Base-by-base conservation (phyloP, 164 flowering plant genomes). In the Annona squamosa region DNA sequence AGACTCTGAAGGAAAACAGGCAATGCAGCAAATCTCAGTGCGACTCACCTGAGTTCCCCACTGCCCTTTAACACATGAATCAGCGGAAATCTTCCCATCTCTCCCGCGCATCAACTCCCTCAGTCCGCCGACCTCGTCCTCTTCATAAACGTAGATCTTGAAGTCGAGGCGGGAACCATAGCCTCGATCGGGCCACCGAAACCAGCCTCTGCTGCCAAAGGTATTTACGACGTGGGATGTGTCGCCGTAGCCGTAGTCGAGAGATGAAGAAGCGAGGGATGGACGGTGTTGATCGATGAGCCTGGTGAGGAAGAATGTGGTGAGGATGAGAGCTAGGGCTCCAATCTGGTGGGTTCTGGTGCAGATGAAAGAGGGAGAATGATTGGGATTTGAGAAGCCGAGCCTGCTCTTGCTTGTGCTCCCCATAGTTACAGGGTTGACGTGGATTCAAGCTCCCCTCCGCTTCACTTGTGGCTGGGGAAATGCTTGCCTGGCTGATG, bases 41-140 rank as follows among this genome's bases (percentile, higher is more conserved):
- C 18, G 65, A 56, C 48, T 79, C 67, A 93, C 99, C 97, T 95
- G 99, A 46, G 98, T 87, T 77, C 98, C 98, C 98, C 99, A 93
- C 73, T 93, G 98, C 48, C 99, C 99, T 78, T 87, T 89, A 5
- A 87, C 46, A 70, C 99, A 93, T 9, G 81, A 65, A 18, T 85
- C 85, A 0, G 84, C 78, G 0, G 86, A 65, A 71, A 91, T 86
- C 75, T 71, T 80, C 2, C 97, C 91, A 16, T 90, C 90, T 42
- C 95, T 80, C 4, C 99, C 99, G 64, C 80, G 79, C 88, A 95
- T 57, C 84, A 95, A 80, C 59, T 64, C 81, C 68, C 76, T 86
- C 79, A 95, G 71, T 4, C 98, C 98, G 62, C 91, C 92, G 71
- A 93, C 85, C 84, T 93, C 99, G 45, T 59, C 48, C 81, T 93